Evolutionary conservation across 805 yeast genomes (phyloP).

Genomic region (Schwanniomyces vanrijiae): DNA sequence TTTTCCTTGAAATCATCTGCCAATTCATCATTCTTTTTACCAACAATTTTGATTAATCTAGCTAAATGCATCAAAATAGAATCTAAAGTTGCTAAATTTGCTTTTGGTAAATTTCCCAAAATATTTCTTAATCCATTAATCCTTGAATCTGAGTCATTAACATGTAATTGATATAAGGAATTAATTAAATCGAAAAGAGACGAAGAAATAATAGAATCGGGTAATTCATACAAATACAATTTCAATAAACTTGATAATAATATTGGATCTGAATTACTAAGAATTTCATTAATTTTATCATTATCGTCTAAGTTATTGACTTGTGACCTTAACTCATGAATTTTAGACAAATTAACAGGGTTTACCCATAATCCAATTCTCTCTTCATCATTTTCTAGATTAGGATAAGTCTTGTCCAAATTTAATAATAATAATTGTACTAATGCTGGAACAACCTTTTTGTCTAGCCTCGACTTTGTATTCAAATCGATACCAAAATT

Average conservation of each 20-base stretch:
- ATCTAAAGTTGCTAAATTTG: constrained; percentile 76
- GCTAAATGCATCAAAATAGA: constrained; percentile 76
- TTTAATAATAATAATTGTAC: constrained; percentile 62
- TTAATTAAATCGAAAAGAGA: constrained; percentile 66
- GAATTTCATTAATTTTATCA: constrained; percentile 29
- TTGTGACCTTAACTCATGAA: constrained; percentile 60
- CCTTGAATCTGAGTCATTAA: constrained; percentile 45
- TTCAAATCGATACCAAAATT: constrained; percentile 80
- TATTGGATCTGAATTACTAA: constrained; percentile 48
- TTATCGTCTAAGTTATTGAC: constrained; percentile 42
- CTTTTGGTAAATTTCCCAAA: constrained; percentile 63
- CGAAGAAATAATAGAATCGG: constrained; percentile 70
- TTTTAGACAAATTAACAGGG: constrained; percentile 58
- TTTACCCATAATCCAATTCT: constrained; percentile 68
- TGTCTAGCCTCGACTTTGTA: constrained; percentile 67
- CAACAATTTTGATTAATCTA: constrained; percentile 53
- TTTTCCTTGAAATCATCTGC: constrained; percentile 39
- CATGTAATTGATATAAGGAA: constrained; percentile 51
- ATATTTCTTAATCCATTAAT: constrained; percentile 65
- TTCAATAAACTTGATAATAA: constrained; percentile 68
- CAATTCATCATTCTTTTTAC: constrained; percentile 36
- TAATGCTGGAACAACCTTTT: constrained; percentile 68
- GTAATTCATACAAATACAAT: constrained; percentile 74
- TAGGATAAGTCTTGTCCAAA: constrained; percentile 73
- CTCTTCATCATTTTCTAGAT: constrained; percentile 63